Percentiles rank a stretch among this genome's conserved stretches.
Evolutionary conservation across 2,329 filamentous ascomycete genomes (phyloP).

Genomic region (Graphilbum sp.): DNA sequence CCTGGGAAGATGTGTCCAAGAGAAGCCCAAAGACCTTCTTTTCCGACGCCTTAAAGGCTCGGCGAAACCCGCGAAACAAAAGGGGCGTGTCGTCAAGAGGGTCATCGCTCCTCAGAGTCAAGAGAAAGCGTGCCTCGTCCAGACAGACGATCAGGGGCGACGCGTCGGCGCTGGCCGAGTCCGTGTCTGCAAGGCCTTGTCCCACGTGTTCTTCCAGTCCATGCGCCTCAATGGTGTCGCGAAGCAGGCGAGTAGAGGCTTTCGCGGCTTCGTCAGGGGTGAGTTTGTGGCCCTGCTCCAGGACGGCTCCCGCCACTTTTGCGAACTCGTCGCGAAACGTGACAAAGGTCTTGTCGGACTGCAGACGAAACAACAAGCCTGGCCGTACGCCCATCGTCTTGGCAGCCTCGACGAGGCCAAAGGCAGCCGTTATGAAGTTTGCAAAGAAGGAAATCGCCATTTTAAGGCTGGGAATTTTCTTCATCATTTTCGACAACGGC

Average conservation of each 20-base stretch:
- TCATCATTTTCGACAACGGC: neutral
- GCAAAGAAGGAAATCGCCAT: neutral
- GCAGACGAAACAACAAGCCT: neutral
- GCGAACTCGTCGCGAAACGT: neutral
- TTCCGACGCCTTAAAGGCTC: neutral
- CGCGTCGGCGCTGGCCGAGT: neutral
- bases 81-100: neutral
- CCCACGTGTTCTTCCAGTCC: neutral
- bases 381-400: neutral
- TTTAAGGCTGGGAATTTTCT: neutral
- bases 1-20: neutral
- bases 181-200: neutral
- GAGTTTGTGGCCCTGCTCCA: neutral
- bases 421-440: neutral
- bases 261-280: neutral
- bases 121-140: neutral
- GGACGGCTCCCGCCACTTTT: neutral
- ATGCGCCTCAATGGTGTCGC: neutral
- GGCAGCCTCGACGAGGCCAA: neutral
- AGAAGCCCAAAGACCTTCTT: slow-evolving; percentile 1
- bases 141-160: neutral
- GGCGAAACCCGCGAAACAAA: neutral
- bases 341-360: neutral
- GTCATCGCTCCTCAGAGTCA: neutral
- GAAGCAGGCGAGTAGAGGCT: neutral